Evolutionary conservation across 768 basidiomycete genomes (phyloP).

Genomic region (Boletus rufocinnamomeus): DNA sequence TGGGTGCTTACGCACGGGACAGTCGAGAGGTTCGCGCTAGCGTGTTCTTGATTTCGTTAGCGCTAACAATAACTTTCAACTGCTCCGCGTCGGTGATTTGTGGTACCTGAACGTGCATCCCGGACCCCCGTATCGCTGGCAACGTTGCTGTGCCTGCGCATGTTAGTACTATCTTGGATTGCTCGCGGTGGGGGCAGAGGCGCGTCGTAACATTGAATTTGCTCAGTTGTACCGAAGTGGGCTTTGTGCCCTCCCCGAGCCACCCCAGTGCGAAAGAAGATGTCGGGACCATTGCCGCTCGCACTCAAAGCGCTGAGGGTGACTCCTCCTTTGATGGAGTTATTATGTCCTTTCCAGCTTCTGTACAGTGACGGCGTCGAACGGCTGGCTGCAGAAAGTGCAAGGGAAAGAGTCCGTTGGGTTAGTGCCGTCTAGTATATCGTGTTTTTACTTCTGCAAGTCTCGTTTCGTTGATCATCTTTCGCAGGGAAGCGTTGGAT

Average conservation of each 20-base stretch:
- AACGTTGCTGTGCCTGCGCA: slow-evolving; percentile 80
- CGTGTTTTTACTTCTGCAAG: slow-evolving; percentile 1
- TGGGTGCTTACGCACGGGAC: slow-evolving; percentile 43
- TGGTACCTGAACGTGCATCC: slow-evolving; percentile 96
- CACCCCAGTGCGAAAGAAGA: slow-evolving; percentile 84
- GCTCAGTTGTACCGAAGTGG: slow-evolving; percentile 83
- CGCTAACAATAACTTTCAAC: slow-evolving; percentile 48
- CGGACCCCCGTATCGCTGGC: slow-evolving; percentile 73
- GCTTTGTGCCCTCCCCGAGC: slow-evolving; percentile 76
- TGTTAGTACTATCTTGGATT: slow-evolving; percentile 85
- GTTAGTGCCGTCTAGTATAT: slow-evolving; percentile 85
- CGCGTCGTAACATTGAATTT: slow-evolving; percentile 84
- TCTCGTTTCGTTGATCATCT: slow-evolving; percentile 1
- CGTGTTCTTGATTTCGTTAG: neutral
- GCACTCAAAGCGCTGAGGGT: slow-evolving; percentile 51
- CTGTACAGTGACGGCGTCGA: slow-evolving; percentile 90
- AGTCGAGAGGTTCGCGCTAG: slow-evolving; percentile 44
- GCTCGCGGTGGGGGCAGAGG: slow-evolving; percentile 81
- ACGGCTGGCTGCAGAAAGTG: slow-evolving; percentile 83
- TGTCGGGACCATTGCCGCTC: slow-evolving; percentile 83
- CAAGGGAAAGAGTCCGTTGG: slow-evolving; percentile 86
- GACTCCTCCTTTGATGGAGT: slow-evolving; percentile 59
- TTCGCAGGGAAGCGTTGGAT: slow-evolving; percentile 74
- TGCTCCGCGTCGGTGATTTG: slow-evolving; percentile 78
- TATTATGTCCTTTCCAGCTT: slow-evolving; percentile 88